Evolutionary conservation across 306 rosid genomes (phyloP).

Genomic region (Castanea crenata): DNA sequence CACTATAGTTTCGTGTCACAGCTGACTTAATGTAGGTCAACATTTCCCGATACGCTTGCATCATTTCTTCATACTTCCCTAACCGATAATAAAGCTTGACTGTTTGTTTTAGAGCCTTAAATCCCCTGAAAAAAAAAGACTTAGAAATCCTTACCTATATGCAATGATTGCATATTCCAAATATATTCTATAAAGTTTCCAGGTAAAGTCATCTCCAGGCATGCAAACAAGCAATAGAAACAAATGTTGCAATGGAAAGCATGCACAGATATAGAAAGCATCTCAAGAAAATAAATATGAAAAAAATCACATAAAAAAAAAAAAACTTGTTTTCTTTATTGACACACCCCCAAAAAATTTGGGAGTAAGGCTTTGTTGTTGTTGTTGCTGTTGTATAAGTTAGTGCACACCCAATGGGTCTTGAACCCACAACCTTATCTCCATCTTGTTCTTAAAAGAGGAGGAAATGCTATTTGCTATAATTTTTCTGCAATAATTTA

Average conservation of each 20-base stretch:
- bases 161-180: neutral
- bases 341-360: too few species aligned
- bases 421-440: too few species aligned
- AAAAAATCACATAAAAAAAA: neutral
- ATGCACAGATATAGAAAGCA: slow-evolving; percentile 1
- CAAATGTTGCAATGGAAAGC: neutral
- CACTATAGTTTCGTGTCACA: slow-evolving; percentile 91
- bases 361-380: too few species aligned
- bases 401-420: too few species aligned
- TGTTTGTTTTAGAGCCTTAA: slow-evolving; percentile 94
- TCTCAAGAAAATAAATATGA: neutral
- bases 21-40: slow-evolving; percentile 97
- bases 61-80: slow-evolving; percentile 90
- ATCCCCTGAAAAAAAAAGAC: slow-evolving; percentile 62
- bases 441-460: too few species aligned
- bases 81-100: slow-evolving; percentile 92
- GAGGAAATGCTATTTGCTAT: too few species aligned
- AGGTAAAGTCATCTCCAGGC: slow-evolving; percentile 1
- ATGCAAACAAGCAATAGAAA: slow-evolving; percentile 5
- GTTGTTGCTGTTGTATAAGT: too few species aligned
- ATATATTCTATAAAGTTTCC: neutral
- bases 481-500: too few species aligned
- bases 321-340: neutral
- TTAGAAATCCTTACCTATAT: slow-evolving; percentile 12
- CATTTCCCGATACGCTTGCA: slow-evolving; percentile 97